Evolutionary conservation across 2,329 filamentous ascomycete genomes (phyloP).

Genomic region (Curvularia spicifera): DNA sequence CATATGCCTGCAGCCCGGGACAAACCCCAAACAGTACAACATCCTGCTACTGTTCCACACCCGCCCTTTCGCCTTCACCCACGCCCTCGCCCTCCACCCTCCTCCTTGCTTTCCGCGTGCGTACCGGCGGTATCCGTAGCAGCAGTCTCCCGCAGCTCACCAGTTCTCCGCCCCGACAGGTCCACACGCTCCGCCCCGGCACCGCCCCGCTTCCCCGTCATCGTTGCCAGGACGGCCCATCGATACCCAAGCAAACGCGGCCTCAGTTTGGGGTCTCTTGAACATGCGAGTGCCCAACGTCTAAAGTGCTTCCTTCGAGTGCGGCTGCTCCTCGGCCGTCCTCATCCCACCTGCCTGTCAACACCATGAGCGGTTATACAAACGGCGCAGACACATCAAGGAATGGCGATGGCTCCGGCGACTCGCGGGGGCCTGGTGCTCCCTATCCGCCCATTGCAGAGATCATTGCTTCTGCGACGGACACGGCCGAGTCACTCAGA

Average conservation of each 20-base stretch:
- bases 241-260: constrained; percentile 4
- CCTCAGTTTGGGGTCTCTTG: constrained; percentile 12
- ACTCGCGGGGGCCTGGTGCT: constrained; percentile 29
- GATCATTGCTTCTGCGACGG: constrained; percentile 50
- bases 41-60: not conserved
- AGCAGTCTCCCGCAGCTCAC: constrained; percentile 2
- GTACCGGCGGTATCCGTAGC: not conserved
- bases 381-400: constrained; percentile 36
- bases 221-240: constrained; percentile 12
- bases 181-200: constrained; percentile 7
- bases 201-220: constrained; percentile 16
- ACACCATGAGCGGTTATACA: constrained; percentile 43
- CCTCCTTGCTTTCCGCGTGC: not conserved
- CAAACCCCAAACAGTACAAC: constrained; percentile 2
- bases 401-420: constrained; percentile 34
- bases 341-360: constrained; percentile 26
- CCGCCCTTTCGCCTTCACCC: not conserved
- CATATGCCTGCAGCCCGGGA: constrained; percentile 12
- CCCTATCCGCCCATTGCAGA: constrained; percentile 52
- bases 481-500: constrained; percentile 42
- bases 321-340: constrained; percentile 48
- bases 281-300: constrained; percentile 34
- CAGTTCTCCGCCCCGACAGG: not conserved
- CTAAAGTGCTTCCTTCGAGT: constrained; percentile 47
- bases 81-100: not conserved